A percentile compares a stretch with the other conserved stretches of the same genome.
Evolutionary conservation across 225 moss, liverwort and hornwort species (phyloP).

Genomic region (Sphagnum contortum): DNA sequence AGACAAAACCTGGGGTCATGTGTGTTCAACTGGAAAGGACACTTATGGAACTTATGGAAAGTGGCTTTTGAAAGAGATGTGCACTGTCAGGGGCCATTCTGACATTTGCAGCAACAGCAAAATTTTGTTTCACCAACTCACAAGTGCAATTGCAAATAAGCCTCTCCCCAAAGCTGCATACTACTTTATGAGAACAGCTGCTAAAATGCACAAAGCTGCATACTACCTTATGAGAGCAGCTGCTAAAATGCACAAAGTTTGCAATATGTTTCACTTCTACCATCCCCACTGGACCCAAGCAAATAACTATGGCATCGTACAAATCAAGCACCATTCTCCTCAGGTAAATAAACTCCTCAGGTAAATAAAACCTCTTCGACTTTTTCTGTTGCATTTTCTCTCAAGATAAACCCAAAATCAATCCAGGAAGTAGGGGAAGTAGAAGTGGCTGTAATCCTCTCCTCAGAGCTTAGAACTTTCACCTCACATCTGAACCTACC

Average conservation of each 20-base stretch:
- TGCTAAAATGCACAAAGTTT: slow-evolving; percentile 22
- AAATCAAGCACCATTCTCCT: slow-evolving; percentile 34
- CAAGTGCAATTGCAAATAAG: slow-evolving; percentile 89
- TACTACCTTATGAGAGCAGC: slow-evolving; percentile 12
- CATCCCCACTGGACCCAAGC: slow-evolving; percentile 81
- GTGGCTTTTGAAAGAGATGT: slow-evolving; percentile 58
- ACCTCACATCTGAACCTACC: too few species aligned
- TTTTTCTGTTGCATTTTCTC: too few species aligned
- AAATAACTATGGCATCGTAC: slow-evolving; percentile 80
- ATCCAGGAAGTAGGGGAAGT: too few species aligned
- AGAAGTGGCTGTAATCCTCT: too few species aligned
- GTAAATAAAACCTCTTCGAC: neutral
- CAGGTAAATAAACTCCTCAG: slow-evolving; percentile 36
- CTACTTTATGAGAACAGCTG: slow-evolving; percentile 78
- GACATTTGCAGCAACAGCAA: slow-evolving; percentile 38
- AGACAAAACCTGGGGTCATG: too few species aligned
- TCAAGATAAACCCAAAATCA: too few species aligned
- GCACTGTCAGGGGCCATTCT: slow-evolving; percentile 83
- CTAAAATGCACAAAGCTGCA: too few species aligned
- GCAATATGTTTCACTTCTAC: slow-evolving; percentile 28
- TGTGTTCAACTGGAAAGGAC: too few species aligned
- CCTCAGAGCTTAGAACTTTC: too few species aligned
- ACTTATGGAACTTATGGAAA: too few species aligned
- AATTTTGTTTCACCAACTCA: slow-evolving; percentile 70
- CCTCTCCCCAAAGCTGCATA: slow-evolving; percentile 95